These are phyloP conservation scores for Cytospora schulzeri DNA, from an alignment of 2,329 filamentous ascomycete genomes.

Conservation along the genomic window DNA sequence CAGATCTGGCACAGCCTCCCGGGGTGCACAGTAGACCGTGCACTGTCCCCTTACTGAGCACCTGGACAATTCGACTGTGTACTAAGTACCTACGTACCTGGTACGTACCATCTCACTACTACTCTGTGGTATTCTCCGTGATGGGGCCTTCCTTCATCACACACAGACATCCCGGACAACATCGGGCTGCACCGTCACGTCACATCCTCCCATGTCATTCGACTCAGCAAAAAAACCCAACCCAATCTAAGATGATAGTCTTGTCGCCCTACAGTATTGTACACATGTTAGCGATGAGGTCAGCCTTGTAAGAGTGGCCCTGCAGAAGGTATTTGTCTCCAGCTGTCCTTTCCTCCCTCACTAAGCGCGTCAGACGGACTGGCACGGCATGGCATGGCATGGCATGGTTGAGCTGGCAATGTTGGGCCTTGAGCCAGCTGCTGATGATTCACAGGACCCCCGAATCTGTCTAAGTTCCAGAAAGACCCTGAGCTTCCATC, in stretches of 20 bases:
- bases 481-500: constrained; percentile 22
- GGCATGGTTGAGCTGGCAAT: neutral
- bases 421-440: neutral
- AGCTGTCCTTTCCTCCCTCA: neutral
- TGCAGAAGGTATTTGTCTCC: neutral
- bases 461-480: constrained; percentile 21
- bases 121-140: neutral
- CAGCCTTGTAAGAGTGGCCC: neutral
- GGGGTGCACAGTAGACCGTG: neutral
- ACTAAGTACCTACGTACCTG: neutral
- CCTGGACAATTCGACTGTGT: neutral
- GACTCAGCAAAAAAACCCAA: neutral
- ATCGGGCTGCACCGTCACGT: neutral
- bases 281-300: neutral
- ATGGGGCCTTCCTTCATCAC: neutral
- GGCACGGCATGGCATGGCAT: neutral
- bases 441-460: neutral
- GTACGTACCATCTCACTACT: neutral
- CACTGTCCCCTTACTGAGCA: neutral
- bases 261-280: neutral
- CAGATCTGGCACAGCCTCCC: neutral
- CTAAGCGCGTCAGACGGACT: neutral
- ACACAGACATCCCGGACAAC: neutral
- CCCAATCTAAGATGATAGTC: neutral
- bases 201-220: neutral